Percentiles rank a stretch among this genome's conserved stretches.
Evolutionary conservation across 306 rosid genomes (phyloP).

Genomic region (Trifolium repens): DNA sequence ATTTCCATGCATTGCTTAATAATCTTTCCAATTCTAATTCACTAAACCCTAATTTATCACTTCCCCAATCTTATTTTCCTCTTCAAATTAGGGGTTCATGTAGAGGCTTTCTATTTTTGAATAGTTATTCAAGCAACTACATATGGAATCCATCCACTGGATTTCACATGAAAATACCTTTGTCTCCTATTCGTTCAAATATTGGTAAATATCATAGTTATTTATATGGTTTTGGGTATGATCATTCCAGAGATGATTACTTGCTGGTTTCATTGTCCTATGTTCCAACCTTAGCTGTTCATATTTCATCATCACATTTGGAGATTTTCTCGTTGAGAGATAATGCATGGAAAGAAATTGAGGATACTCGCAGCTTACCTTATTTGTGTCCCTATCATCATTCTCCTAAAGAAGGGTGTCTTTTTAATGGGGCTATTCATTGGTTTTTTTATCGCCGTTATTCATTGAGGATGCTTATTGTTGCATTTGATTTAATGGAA

Average conservation of each 20-base stretch:
- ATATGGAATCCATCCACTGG: background rate
- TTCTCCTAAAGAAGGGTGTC: background rate
- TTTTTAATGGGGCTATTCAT: constrained; percentile 26
- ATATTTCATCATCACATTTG: background rate
- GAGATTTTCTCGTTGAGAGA: constrained; percentile 15
- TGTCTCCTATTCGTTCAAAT: background rate
- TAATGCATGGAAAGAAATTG: background rate
- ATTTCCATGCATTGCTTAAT: too few species aligned
- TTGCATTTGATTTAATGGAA: constrained; percentile 32
- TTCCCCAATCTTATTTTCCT: too few species aligned
- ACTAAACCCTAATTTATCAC: too few species aligned
- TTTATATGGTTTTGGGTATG: background rate
- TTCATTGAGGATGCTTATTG: background rate
- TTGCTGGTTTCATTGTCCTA: constrained; percentile 1
- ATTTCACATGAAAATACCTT: background rate
- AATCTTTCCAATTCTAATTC: too few species aligned
- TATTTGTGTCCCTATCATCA: background rate
- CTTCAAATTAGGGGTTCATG: background rate
- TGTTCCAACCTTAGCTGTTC: too few species aligned
- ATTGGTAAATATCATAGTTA: background rate
- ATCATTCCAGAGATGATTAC: constrained; percentile 12
- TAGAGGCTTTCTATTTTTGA: background rate
- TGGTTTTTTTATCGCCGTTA: background rate
- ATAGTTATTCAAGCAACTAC: too few species aligned
- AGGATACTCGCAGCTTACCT: too few species aligned